A percentile compares a stretch with the other conserved stretches of the same genome.
phyloP scores from a whole-genome alignment of 2,329 filamentous ascomycete species.

The Diplodia intermedia region DNA sequence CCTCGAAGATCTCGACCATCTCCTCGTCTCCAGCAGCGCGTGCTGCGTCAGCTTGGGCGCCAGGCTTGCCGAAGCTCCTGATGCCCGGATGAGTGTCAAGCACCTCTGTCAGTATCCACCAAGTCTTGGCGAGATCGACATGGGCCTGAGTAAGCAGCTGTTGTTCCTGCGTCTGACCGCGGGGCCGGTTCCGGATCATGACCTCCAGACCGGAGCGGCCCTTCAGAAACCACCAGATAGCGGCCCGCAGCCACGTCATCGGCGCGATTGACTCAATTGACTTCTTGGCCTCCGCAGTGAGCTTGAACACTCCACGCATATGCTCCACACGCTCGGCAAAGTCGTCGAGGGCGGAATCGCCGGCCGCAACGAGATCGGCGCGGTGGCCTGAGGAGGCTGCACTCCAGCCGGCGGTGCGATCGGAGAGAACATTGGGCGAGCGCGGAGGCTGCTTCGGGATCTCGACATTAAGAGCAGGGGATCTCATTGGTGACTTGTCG shows the following conservation, averaged over 20 bases:
- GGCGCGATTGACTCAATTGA: slow-evolving; percentile 69
- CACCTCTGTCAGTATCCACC: slow-evolving; percentile 71
- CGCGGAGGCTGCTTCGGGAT: slow-evolving; percentile 32
- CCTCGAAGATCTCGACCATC: slow-evolving; percentile 56
- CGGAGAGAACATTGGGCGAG: slow-evolving; percentile 10
- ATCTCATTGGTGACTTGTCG: slow-evolving; percentile 28
- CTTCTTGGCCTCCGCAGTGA: slow-evolving; percentile 77
- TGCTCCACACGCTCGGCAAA: slow-evolving; percentile 76
- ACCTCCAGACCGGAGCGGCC: slow-evolving; percentile 78
- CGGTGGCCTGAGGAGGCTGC: slow-evolving; percentile 29
- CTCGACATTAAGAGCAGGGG: slow-evolving; percentile 30
- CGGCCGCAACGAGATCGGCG: slow-evolving; percentile 21
- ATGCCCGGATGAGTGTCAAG: slow-evolving; percentile 47
- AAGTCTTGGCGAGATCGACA: slow-evolving; percentile 81
- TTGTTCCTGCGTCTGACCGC: slow-evolving; percentile 54
- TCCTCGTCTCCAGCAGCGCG: slow-evolving; percentile 54
- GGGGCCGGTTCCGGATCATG: slow-evolving; percentile 70
- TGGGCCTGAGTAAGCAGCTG: slow-evolving; percentile 73
- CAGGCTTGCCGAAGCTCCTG: slow-evolving; percentile 39
- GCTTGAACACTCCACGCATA: slow-evolving; percentile 75
- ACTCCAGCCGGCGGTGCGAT: slow-evolving; percentile 24
- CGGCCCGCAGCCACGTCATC: slow-evolving; percentile 73
- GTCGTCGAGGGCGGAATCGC: slow-evolving; percentile 63
- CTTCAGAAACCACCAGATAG: slow-evolving; percentile 88
- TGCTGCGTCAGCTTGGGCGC: slow-evolving; percentile 47